Evolutionary conservation across 2,329 filamentous ascomycete genomes (phyloP).

Genomic region (Lasiodiplodia citricola): DNA sequence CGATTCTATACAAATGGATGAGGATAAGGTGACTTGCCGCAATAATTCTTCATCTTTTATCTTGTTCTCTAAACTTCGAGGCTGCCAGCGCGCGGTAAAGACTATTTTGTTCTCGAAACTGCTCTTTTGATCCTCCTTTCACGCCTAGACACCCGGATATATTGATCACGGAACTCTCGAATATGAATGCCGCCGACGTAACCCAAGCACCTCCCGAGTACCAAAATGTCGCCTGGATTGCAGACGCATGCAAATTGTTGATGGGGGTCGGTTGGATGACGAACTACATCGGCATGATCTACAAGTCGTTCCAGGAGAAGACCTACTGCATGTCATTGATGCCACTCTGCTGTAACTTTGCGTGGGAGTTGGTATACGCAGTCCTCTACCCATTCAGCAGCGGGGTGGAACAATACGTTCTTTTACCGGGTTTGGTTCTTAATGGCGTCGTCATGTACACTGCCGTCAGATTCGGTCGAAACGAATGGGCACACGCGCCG

Average conservation of each 20-base stretch:
- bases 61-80: too few relatives aligned
- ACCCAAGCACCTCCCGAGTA: neutral
- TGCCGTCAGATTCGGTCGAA: conserved; percentile 50
- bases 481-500: conserved; percentile 52
- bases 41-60: too few relatives aligned
- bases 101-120: too few relatives aligned
- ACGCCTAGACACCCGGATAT: too few relatives aligned
- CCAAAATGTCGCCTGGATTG: neutral
- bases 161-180: neutral
- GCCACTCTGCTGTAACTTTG: conserved; percentile 56
- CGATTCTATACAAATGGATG: too few relatives aligned
- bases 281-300: conserved; percentile 55
- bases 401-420: conserved; percentile 49
- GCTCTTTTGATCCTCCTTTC: too few relatives aligned
- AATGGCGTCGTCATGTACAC: conserved; percentile 56
- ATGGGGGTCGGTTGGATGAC: conserved; percentile 29
- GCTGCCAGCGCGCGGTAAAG: too few relatives aligned
- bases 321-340: conserved; percentile 59
- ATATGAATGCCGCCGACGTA: neutral
- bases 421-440: conserved; percentile 56
- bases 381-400: conserved; percentile 37
- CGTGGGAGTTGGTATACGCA: conserved; percentile 59
- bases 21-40: too few relatives aligned
- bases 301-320: conserved; percentile 52
- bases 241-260: neutral